Evolutionary conservation across 768 basidiomycete genomes (phyloP).

Genomic region (Dictyophora rubrovolvata): DNA sequence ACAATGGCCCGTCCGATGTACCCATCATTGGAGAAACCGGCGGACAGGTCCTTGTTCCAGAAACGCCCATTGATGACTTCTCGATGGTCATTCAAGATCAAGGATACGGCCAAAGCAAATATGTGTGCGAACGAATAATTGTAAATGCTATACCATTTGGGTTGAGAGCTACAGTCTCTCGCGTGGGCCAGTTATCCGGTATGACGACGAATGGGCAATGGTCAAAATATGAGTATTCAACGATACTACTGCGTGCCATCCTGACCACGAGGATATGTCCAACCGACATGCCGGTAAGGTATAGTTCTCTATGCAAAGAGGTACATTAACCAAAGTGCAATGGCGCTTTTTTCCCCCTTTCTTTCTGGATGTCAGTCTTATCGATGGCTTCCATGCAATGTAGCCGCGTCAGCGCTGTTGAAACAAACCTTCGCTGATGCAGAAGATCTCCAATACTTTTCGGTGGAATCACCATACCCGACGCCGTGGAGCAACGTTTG

Average conservation of each 20-base stretch:
- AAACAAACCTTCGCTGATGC: neutral
- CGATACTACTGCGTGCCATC: neutral
- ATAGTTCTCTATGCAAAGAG: neutral
- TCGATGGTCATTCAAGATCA: neutral
- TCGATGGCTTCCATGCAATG: neutral
- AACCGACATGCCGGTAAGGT: neutral
- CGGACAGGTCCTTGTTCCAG: neutral
- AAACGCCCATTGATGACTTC: neutral
- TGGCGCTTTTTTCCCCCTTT: neutral
- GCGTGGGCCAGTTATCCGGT: neutral
- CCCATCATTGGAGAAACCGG: neutral
- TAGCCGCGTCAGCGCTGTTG: neutral
- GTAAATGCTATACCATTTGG: neutral
- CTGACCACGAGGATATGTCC: neutral
- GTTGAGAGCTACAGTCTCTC: neutral
- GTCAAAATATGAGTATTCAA: neutral
- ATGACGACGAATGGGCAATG: neutral
- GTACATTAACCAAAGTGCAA: neutral
- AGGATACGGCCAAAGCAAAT: neutral
- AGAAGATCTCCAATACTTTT: neutral
- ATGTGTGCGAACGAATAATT: neutral
- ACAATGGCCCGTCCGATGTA: neutral
- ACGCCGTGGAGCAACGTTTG: neutral
- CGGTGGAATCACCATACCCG: neutral
- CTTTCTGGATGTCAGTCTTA: neutral